Evolutionary conservation across 768 basidiomycete genomes (phyloP), one percentile per base, ranked within the genome.

Genomic region (Clitopilus passeckerianus): DNA sequence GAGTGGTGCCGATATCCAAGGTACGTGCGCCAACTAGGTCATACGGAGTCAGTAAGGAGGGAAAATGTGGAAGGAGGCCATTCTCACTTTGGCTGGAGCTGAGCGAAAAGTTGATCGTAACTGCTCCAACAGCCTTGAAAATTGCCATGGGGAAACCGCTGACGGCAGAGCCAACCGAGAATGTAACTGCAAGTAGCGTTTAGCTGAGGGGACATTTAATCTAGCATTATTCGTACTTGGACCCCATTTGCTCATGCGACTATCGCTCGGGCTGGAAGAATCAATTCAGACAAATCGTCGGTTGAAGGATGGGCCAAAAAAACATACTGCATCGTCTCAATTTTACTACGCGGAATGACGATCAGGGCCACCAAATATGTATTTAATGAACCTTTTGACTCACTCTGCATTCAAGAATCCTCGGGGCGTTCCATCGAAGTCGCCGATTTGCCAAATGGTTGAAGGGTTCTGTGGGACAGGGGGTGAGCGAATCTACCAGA

Each of bases 401-500:
- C 55, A 73, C 73, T 74, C 74, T 24, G 72, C 73, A 44, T 75
- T 75, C 60, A 72, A 57, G 63, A 75, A 74, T 10, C 74, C 74
- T 55, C 69, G 60, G 20, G 74, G 73, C 9, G 70, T 74, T 15
- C 74, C 74, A 57, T 75, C 74, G 54, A 68, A 70, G 55, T 75
- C 74, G 12, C 74, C 73, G 30, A 75, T 70, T 64, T 70, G 69
- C 73, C 74, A 75, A 22, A 74, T 74, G 6, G 57, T 57, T 2
- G 65, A 62, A 0, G 70, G 71, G 55, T 62, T 71, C 72, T 72
- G 43, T 8, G 27, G 56, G 6, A 34, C 6, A 54, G 60, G 9
- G 2, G 18, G 16, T 50, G 22, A 59, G 27, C 9, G 23, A 54
- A 35, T 16, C 20, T 9, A 41, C 46, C 23, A 15, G 18, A 30